phyloP scores from a whole-genome alignment of 371 early-diverging fungal genomes.

The Mortierella sp. region DNA sequence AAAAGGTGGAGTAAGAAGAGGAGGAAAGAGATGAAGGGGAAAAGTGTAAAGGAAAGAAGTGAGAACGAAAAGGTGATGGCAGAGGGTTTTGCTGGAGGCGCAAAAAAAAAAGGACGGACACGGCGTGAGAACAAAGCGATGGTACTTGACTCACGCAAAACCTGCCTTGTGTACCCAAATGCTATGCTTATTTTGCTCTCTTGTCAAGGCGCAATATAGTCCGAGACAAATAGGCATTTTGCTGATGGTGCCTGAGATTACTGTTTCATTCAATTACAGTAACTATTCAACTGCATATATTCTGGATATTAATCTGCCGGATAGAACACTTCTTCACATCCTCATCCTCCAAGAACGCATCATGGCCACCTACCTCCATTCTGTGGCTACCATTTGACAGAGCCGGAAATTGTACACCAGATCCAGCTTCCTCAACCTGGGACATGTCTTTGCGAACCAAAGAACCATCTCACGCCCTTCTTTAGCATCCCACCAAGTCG shows the following conservation, averaged over 20 bases:
- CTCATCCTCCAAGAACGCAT: conserved; percentile 1
- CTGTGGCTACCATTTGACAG: neutral
- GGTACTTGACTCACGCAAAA: neutral
- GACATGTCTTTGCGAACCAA: neutral
- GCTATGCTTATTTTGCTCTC: no score
- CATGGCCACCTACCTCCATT: neutral
- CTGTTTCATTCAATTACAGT: neutral
- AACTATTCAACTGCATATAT: neutral
- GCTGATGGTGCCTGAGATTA: neutral
- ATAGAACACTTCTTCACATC: neutral
- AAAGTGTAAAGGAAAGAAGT: no score
- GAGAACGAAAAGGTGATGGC: no score
- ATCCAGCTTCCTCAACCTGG: neutral
- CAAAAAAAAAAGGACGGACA: neutral
- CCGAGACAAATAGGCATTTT: neutral
- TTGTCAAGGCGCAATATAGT: no score
- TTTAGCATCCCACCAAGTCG: neutral
- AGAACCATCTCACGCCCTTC: neutral
- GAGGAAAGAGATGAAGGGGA: no score
- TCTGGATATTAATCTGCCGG: neutral
- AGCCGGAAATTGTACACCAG: neutral
- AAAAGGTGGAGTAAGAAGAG: neutral
- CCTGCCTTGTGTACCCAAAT: no score
- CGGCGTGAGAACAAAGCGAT: neutral
- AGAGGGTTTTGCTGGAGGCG: no score